Conservation (phyloP, 305 asterid species). For the Rubia tinctorum region DNA sequence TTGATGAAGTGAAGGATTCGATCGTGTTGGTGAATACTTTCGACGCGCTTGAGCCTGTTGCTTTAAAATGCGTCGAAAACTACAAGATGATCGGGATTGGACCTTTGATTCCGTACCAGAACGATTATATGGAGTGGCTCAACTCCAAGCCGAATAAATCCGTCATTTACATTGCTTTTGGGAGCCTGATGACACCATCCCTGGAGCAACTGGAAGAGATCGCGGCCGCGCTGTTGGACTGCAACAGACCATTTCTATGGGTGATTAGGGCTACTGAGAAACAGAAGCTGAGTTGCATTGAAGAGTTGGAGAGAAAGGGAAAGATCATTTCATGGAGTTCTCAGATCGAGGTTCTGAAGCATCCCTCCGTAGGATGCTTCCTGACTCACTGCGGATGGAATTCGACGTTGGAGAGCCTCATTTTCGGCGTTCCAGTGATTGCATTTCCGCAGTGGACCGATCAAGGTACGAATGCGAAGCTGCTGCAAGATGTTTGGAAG, state of each 20-base stretch:
- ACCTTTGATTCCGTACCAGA: not conserved
- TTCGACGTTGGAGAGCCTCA: conserved; percentile 15
- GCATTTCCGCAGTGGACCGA: conserved; percentile 20
- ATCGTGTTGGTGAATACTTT: conserved; percentile 34
- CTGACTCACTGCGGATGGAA: conserved; percentile 22
- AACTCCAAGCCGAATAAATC: not conserved
- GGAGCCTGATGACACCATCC: not conserved
- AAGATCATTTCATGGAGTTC: conserved; percentile 23
- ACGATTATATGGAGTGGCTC: conserved; percentile 8
- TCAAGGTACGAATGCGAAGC: conserved; percentile 19
- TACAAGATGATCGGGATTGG: conserved; percentile 12
- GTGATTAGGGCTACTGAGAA: conserved; percentile 7
- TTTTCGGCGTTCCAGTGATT: conserved; percentile 15
- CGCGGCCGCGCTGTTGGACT: conserved; percentile 3
- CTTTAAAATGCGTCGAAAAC: conserved; percentile 11
- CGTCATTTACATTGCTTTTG: conserved; percentile 8
- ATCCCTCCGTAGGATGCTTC: conserved; percentile 19
- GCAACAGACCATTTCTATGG: conserved; percentile 10
- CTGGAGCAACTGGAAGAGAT: conserved; percentile 13
- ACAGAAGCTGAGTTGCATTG: conserved; percentile 6
- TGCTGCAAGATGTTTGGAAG: conserved; percentile 19
- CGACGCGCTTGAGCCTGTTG: conserved; percentile 4
- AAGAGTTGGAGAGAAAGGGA: conserved; percentile 14
- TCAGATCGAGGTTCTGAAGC: conserved; percentile 16
- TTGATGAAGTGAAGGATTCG: conserved; percentile 15